Evolutionary conservation across 306 rosid species (phyloP), one percentile per base, ranked within the genome.

Genomic region (Lotus japonicus): DNA sequence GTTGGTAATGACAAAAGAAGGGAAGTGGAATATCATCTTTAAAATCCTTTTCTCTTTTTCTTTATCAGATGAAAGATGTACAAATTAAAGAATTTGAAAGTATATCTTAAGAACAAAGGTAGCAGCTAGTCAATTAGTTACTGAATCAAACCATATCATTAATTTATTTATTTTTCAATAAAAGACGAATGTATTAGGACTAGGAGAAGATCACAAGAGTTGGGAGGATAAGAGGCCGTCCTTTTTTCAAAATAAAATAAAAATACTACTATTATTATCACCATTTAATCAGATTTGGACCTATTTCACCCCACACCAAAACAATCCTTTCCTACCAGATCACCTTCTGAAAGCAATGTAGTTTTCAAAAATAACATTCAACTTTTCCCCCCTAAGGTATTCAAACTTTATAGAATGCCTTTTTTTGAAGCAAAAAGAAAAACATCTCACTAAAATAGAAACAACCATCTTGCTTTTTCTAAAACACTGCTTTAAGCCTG

Each of bases 401-500:
- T 63, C 21, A 63, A 48, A 21, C 28, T 62, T 58, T 31, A 41
- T 16, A 58, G 54, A 61, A 68, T 57, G 69, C 39, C n/a, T 38
- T 15, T 70, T 70, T 35, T 14, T 13, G 57, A 21, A 35, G 17
- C 63, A 54, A 72, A 73, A 42, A 67, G 64, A 31, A 57, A 58
- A 59, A 28, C 43, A 54, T 11, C 59, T 52, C 19, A 49, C 53
- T 42, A 48, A 68, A 61, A 31, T 70, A 73, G 63, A 61, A 23
- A 17, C 63, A 28, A 59, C 33, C 56, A 71, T 26, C 52, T 15
- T 43, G 70, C 52, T 31, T 26, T 28, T 56, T 7, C 54, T 1
- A 39, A 46, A 65, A 19, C 13, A 54, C 62, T 50, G 66, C 52
- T 71, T 21, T 44, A 46, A 74, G 67, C 69, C 79, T 74, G 57